Percentiles rank a stretch among this genome's conserved stretches.
Evolutionary conservation across 306 rosid genomes (phyloP).

Genomic region (Citrullus amarus): DNA sequence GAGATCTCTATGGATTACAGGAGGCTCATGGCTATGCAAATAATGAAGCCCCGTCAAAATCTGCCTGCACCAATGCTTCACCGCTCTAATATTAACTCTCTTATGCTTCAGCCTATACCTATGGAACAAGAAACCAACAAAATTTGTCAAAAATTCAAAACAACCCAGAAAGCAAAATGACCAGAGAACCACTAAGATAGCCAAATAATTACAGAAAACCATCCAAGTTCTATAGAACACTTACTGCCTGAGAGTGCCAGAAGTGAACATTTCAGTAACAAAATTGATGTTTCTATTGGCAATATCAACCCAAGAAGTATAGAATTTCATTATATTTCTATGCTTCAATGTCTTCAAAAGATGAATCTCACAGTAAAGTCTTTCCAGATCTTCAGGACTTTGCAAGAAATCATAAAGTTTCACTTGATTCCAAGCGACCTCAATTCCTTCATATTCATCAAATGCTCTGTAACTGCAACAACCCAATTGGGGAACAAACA

Average conservation of each 20-base stretch:
- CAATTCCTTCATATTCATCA: constrained; percentile 94
- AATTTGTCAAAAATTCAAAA: neutral
- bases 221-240: constrained; percentile 1
- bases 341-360: constrained; percentile 84
- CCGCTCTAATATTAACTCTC: constrained; percentile 75
- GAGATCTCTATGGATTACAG: constrained; percentile 95
- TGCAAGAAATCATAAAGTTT: constrained; percentile 83
- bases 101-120: constrained; percentile 90
- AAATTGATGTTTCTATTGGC: constrained; percentile 83
- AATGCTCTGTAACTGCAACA: constrained; percentile 76
- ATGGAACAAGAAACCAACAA: constrained; percentile 18
- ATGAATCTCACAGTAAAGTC: constrained; percentile 92
- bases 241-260: constrained; percentile 93
- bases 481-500: neutral
- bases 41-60: constrained; percentile 79
- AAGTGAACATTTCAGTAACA: constrained; percentile 91
- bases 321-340: constrained; percentile 78
- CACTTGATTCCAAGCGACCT: constrained; percentile 98
- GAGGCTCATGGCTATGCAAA: constrained; percentile 92
- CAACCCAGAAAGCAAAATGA: neutral
- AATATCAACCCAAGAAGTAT: constrained; percentile 91
- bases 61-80: constrained; percentile 98
- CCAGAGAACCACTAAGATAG: neutral
- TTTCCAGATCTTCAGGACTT: constrained; percentile 88
- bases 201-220: neutral